Base-by-base conservation (phyloP, 1,284 basidiomycete genomes). In the Exobasidium rhododendri region DNA sequence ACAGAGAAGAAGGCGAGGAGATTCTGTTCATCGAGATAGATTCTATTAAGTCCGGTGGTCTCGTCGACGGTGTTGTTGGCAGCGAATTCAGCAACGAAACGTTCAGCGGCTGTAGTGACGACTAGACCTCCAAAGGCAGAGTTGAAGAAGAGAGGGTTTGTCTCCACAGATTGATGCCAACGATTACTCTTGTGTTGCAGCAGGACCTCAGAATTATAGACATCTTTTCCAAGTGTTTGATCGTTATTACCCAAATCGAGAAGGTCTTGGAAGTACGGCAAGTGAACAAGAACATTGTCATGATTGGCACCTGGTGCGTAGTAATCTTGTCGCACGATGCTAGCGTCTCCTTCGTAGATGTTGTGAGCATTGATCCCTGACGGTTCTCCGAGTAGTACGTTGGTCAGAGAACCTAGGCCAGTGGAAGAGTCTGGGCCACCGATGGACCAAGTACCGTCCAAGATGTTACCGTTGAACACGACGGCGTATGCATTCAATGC, bases 21-120 rank as follows among this genome's bases (percentile, higher is more conserved):
- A 62, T 73, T 71, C 53, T 60, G 59, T 54, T 73, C 70, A 59
- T 73, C 70, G 17, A 73, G 66, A 65, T 73, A 73, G 44, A 71
- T 58, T n/a, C 67, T 57, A 56, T 73, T 73, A 58, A 68, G 58
- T 17, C 70, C 70, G 10, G 67, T 64, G 22, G 51, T 64, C 30
- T 65, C 69, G 7, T 56, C 68, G 17, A 65, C 71, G 59, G 69
- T 71, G 60, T 73, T 73, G 66, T 72, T 72, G 20, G 69, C 67
- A 14, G 65, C 65, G 20, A 73, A 73, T 46, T 73, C 65, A 43
- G 65, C 69, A 35, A 73, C 65, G 61, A 73, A 73, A 11, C 65
- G 53, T 43, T 73, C 64, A 20, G 70, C 70, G 0, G 70, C 70
- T 14, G 70, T 72, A 7, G 68, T 70, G 28, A 71, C 69, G 45